Conservation (phyloP, 2,329 filamentous ascomycete species). For the Tolypocladium inflatum region DNA sequence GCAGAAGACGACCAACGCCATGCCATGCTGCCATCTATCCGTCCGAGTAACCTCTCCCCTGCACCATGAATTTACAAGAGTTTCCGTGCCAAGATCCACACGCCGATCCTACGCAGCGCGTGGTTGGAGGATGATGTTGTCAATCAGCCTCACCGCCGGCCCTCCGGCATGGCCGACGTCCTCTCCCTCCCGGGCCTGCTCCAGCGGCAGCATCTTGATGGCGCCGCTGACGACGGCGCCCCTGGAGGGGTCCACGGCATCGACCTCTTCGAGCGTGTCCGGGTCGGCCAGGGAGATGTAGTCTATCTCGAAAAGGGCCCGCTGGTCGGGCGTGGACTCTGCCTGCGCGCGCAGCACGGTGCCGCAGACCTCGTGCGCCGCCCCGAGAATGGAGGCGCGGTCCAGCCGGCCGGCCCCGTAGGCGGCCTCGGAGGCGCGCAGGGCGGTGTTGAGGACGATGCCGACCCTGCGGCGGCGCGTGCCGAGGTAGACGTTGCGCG, state of each 20-base stretch:
- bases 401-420: conserved; percentile 46
- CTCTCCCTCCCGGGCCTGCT: conserved; percentile 60
- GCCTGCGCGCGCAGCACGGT: conserved; percentile 51
- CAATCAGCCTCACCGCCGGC: conserved; percentile 77
- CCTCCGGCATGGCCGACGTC: conserved; percentile 64
- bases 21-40: neutral
- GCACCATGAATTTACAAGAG: neutral
- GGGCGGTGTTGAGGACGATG: conserved; percentile 58
- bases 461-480: conserved; percentile 61
- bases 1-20: neutral
- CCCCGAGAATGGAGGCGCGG: conserved; percentile 60
- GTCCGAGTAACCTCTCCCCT: neutral
- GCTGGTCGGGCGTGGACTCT: conserved; percentile 44
- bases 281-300: conserved; percentile 89
- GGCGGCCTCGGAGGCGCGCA: conserved; percentile 59
- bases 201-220: conserved; percentile 78
- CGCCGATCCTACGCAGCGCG: neutral
- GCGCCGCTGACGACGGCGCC: conserved; percentile 87
- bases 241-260: conserved; percentile 54
- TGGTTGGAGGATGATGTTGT: conserved; percentile 68
- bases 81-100: neutral
- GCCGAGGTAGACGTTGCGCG: conserved; percentile 88
- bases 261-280: conserved; percentile 70
- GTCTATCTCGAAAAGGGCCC: conserved; percentile 73
- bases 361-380: conserved; percentile 53